Evolutionary conservation across 805 yeast species (phyloP).

Genomic region (Brettanomyces naardenensis): DNA sequence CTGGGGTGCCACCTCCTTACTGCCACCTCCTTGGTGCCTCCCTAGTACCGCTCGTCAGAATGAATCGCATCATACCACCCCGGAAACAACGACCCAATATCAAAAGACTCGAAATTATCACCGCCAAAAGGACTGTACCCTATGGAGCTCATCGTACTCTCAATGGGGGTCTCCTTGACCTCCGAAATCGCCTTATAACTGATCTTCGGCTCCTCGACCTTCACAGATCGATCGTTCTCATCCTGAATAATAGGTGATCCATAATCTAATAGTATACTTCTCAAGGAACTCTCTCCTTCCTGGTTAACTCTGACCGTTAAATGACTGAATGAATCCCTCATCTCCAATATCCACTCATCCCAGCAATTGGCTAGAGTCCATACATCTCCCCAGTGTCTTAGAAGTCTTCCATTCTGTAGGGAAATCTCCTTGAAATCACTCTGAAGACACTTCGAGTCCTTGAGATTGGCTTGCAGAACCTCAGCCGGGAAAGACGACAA

Average conservation of each 20-base stretch:
- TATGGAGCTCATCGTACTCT: neutral
- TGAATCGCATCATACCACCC: conserved; percentile 13
- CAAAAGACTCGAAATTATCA: conserved; percentile 5
- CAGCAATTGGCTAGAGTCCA: conserved; percentile 28
- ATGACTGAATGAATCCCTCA: conserved; percentile 14
- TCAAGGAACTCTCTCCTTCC: conserved; percentile 3
- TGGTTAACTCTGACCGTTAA: conserved; percentile 1
- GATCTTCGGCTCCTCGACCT: neutral
- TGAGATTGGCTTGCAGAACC: conserved; percentile 17
- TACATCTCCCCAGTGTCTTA: conserved; percentile 21
- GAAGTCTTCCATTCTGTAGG: conserved; percentile 17
- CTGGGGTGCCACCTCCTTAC: no score
- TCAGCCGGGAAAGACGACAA: conserved; percentile 24
- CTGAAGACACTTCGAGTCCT: conserved; percentile 1
- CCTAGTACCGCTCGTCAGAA: conserved; percentile 6
- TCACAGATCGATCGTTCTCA: conserved; percentile 7
- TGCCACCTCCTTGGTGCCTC: no score
- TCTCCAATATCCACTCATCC: conserved; percentile 21
- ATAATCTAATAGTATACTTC: conserved; percentile 8
- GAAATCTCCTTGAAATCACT: conserved; percentile 2
- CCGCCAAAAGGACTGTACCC: conserved; percentile 3
- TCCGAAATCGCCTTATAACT: no score
- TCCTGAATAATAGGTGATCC: conserved; percentile 11
- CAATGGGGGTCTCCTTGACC: neutral
- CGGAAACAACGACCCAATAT: conserved; percentile 11